phyloP scores from a whole-genome alignment of 2,329 filamentous ascomycete genomes.

The Arachnomyces sp. region DNA sequence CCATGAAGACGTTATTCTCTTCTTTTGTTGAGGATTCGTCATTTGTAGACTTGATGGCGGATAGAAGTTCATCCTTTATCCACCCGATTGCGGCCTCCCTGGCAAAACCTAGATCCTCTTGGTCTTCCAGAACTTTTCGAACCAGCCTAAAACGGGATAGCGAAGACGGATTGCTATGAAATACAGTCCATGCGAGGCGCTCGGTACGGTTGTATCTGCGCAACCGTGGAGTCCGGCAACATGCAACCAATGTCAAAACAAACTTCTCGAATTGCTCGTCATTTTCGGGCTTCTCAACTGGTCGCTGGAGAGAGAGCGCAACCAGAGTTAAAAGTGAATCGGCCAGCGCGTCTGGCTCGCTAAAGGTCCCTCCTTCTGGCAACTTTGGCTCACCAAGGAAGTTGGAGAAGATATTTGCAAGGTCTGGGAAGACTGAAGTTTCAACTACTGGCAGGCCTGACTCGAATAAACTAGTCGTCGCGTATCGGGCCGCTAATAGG shows the following conservation, averaged over 20 bases:
- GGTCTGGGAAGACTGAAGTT: constrained; percentile 47
- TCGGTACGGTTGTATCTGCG: constrained; percentile 31
- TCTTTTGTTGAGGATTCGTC: constrained; percentile 4
- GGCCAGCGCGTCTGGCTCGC: constrained; percentile 46
- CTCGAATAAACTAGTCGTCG: constrained; percentile 43
- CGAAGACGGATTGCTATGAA: constrained; percentile 48
- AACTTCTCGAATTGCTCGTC: constrained; percentile 49
- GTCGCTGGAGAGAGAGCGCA: constrained; percentile 42
- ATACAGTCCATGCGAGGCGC: constrained; percentile 27
- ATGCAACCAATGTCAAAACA: constrained; percentile 39
- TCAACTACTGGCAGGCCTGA: constrained; percentile 29
- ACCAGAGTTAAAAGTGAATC: constrained; percentile 49
- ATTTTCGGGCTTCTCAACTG: constrained; percentile 36
- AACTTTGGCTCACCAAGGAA: constrained; percentile 42
- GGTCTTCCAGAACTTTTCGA: constrained; percentile 48
- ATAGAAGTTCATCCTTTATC: constrained; percentile 53
- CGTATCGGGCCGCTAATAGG: constrained; percentile 46
- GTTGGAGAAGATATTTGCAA: constrained; percentile 44
- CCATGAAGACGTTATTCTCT: constrained; percentile 24
- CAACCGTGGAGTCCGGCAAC: constrained; percentile 20
- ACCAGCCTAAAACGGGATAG: constrained; percentile 48
- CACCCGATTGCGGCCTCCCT: constrained; percentile 53
- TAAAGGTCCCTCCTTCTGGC: constrained; percentile 30
- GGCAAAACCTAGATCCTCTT: constrained; percentile 43
- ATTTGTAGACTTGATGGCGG: constrained; percentile 30